These are phyloP conservation scores for Emmonsiellopsis sp. DNA, from an alignment of 2,329 filamentous ascomycete genomes.

Conservation along the genomic window DNA sequence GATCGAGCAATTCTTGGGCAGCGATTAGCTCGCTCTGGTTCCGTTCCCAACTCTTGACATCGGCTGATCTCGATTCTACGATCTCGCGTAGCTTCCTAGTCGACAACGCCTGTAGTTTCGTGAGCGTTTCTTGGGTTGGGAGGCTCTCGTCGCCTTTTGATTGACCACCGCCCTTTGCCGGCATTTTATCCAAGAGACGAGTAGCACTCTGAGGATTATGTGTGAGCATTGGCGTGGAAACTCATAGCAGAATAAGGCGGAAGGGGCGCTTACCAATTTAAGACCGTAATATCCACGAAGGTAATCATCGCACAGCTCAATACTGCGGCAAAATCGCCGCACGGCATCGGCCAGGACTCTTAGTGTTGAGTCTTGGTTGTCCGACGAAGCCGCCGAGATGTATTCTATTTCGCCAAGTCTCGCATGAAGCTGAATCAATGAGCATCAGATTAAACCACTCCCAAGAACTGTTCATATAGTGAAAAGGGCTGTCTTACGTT, in stretches of 20 bases:
- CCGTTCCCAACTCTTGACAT: slow-evolving; percentile 22
- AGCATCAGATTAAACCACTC: neutral
- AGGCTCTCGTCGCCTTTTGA: slow-evolving; percentile 8
- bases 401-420: slow-evolving; percentile 75
- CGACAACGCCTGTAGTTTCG: slow-evolving; percentile 28
- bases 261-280: slow-evolving; percentile 55
- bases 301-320: slow-evolving; percentile 91
- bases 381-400: slow-evolving; percentile 45
- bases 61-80: slow-evolving; percentile 24
- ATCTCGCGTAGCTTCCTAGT: slow-evolving; percentile 28
- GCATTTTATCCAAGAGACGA: slow-evolving; percentile 7
- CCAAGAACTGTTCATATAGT: neutral
- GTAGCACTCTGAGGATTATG: slow-evolving; percentile 8
- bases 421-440: slow-evolving; percentile 61
- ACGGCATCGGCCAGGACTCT: slow-evolving; percentile 61
- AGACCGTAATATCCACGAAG: slow-evolving; percentile 87
- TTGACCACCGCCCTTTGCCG: slow-evolving; percentile 1
- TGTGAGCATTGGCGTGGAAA: slow-evolving; percentile 3
- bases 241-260: neutral
- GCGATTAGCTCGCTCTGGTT: slow-evolving; percentile 33
- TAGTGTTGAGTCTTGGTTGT: slow-evolving; percentile 26
- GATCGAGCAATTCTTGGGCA: slow-evolving; percentile 32
- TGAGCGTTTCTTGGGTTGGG: slow-evolving; percentile 18
- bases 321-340: slow-evolving; percentile 77
- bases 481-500: slow-evolving; percentile 53